Evolutionary conservation across 2,329 filamentous ascomycete species (phyloP).

Genomic region (Cercospora sp.): DNA sequence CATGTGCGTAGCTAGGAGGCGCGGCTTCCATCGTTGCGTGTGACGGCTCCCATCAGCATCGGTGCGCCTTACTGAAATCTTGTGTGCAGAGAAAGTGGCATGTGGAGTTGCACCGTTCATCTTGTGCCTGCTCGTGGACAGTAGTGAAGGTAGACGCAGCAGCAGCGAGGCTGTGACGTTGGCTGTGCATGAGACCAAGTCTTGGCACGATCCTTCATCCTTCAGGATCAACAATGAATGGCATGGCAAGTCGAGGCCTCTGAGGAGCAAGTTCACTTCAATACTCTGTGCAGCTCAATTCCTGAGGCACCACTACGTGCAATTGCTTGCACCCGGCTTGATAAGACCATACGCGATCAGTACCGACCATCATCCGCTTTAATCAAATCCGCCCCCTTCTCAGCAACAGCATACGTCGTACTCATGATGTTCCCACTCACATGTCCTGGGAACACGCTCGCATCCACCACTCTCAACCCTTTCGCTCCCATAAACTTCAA

Average conservation of each 20-base stretch:
- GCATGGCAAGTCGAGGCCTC: neutral
- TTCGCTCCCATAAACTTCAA: conserved; percentile 37
- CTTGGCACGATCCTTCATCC: neutral
- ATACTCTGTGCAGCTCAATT: neutral
- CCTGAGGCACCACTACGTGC: neutral
- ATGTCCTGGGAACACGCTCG: conserved; percentile 40
- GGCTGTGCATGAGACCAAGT: neutral
- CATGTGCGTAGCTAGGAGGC: conserved; percentile 61
- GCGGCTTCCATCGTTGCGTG: conserved; percentile 53
- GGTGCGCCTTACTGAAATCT: neutral
- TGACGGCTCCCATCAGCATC: neutral
- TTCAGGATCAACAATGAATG: conserved; percentile 1
- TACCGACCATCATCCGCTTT: conserved; percentile 31
- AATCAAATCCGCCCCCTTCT: conserved; percentile 42
- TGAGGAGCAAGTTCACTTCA: neutral
- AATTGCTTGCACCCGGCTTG: neutral
- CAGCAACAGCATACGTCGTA: conserved; percentile 40
- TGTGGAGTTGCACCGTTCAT: neutral
- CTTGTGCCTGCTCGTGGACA: neutral
- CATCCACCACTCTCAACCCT: conserved; percentile 38
- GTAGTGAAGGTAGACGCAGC: neutral
- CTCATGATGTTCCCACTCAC: conserved; percentile 39
- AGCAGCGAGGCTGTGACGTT: neutral
- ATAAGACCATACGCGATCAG: neutral
- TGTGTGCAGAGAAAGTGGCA: neutral